A percentile compares a stretch with the other conserved stretches of the same genome.
These are phyloP conservation scores for Cytospora schulzeri DNA, from an alignment of 2,329 filamentous ascomycete genomes.

Conservation along the genomic window DNA sequence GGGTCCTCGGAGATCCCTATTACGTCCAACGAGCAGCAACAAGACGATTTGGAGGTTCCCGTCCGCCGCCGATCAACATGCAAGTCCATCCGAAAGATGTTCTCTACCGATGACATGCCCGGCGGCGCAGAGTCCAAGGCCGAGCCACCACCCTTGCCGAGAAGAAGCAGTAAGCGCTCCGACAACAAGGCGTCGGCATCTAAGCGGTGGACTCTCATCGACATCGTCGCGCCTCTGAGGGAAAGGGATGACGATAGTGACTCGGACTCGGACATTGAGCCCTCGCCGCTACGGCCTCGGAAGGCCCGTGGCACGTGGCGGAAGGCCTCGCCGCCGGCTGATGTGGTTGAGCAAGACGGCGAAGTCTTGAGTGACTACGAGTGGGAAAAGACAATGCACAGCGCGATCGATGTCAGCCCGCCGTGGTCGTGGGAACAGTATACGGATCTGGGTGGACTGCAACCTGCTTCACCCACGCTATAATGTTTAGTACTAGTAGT, in stretches of 20 bases:
- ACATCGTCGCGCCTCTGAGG: slow-evolving; percentile 17
- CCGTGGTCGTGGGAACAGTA: slow-evolving; percentile 27
- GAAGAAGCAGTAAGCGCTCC: slow-evolving; percentile 26
- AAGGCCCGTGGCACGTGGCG: slow-evolving; percentile 3
- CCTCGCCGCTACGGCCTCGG: slow-evolving; percentile 18
- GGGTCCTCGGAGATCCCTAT: background rate
- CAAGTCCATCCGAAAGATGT: slow-evolving; percentile 16
- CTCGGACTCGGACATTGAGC: slow-evolving; percentile 1
- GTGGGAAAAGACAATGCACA: slow-evolving; percentile 19
- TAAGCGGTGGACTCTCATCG: slow-evolving; percentile 24
- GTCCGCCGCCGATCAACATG: slow-evolving; percentile 1
- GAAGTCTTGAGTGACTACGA: slow-evolving; percentile 10
- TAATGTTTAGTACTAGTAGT: background rate
- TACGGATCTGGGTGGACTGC: slow-evolving; percentile 25
- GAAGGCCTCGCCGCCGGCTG: background rate
- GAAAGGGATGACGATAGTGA: slow-evolving; percentile 11
- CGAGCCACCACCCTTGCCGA: slow-evolving; percentile 18
- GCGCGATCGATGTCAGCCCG: slow-evolving; percentile 6
- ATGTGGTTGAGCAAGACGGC: background rate
- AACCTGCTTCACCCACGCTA: slow-evolving; percentile 8
- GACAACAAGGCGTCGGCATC: background rate
- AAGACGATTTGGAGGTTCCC: slow-evolving; percentile 7
- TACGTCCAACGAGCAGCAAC: background rate
- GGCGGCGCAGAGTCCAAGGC: background rate
- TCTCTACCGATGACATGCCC: slow-evolving; percentile 26